Evolutionary conservation across 768 basidiomycete species (phyloP), one percentile per base, ranked within the genome.

Genomic region (Porphyrellus cyaneotinctus): DNA sequence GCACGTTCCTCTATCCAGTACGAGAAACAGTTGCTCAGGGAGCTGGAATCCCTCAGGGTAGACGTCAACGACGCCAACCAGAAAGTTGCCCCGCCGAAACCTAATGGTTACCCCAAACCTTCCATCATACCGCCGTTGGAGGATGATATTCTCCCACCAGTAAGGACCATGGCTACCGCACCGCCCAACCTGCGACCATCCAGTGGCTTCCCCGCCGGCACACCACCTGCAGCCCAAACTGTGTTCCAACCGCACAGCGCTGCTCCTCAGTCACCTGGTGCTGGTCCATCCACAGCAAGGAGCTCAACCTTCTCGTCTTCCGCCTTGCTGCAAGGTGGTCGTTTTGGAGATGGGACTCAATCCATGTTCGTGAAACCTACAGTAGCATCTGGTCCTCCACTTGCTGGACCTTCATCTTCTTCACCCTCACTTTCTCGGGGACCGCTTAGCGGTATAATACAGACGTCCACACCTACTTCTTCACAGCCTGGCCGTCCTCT

Each of bases 1-100:
- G 91, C 91, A 17, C 86, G 95, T 22, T 88, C 93, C 17, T 85
- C 87, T 24, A 83, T 98, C 61, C 83, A 94, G 77, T 97, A 93
- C 64, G 95, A 98, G 67, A 81, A 86, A 57, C 92, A 95, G 65
- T 75, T 89, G 15, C 75, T 97, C 49, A 82, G 86, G 44, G 95
- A 98, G 67, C 75, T 97, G 20, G 95, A 97, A 67, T 79, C 88
- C 20, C 80, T 97, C 30, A 78, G 83, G 49, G 80, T 78, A 2
- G 95, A 97, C 65, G 75, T 98, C 47, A 75, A 70, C 59, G 80
- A 77, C 57, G 87, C 88, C 6, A 79, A 81, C 38, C 79, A 84
- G 61, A 86, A 85, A 64, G 74, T 74, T 23, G 64, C 75, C 0
- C 77, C 77, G 4, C 60, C 77, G 23, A 70, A 70, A 51, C 57